These are phyloP conservation scores for Byssochlamys sp. DNA, from an alignment of 2,329 filamentous ascomycete species.

Conservation along the genomic window DNA sequence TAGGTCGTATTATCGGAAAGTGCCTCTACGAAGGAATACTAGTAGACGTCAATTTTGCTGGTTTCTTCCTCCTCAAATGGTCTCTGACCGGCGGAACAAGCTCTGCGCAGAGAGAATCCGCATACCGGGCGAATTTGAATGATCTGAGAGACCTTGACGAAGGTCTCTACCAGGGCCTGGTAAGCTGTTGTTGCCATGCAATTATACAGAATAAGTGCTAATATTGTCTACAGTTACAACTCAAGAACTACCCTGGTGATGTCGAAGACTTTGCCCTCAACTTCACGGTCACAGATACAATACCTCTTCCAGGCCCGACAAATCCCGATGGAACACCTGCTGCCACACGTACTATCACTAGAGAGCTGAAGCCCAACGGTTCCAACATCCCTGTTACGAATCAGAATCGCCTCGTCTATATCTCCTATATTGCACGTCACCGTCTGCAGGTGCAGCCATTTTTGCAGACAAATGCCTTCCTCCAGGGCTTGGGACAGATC, in stretches of 20 bases:
- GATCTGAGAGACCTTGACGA: conserved; percentile 88
- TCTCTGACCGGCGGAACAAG: conserved; percentile 59
- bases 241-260: conserved; percentile 79
- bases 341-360: conserved; percentile 54
- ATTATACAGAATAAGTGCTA: neutral
- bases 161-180: conserved; percentile 76
- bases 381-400: conserved; percentile 74
- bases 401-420: conserved; percentile 86
- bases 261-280: conserved; percentile 73
- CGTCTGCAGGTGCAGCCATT: conserved; percentile 71
- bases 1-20: conserved; percentile 87
- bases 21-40: conserved; percentile 96
- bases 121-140: conserved; percentile 86
- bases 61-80: conserved; percentile 96
- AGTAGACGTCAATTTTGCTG: conserved; percentile 82
- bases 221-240: conserved; percentile 35
- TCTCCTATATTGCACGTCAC: conserved; percentile 81
- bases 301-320: conserved; percentile 40
- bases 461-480: conserved; percentile 75
- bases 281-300: conserved; percentile 74
- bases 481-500: conserved; percentile 74
- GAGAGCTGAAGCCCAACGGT: conserved; percentile 67
- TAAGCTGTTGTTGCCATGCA: conserved; percentile 23
- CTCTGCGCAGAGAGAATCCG: conserved; percentile 55
- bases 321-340: conserved; percentile 4